phyloP scores from a whole-genome alignment of 495 filamentous ascomycete species.

The Durotheca rogersii region DNA sequence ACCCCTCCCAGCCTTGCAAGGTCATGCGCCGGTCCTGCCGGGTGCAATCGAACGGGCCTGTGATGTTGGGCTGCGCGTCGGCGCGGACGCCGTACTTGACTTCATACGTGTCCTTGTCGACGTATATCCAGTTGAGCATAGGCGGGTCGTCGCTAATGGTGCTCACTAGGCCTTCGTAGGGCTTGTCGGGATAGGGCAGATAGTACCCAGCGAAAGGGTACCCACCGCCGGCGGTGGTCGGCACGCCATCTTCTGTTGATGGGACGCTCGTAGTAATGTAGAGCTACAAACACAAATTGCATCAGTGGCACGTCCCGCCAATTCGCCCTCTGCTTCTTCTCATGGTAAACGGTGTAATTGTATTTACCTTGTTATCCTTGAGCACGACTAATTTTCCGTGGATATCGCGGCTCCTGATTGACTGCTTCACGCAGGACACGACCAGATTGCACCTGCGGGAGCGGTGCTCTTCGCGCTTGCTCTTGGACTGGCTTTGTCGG shows the following conservation, averaged over 20 bases:
- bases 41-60: slow-evolving; percentile 59
- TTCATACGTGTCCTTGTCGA: slow-evolving; percentile 57
- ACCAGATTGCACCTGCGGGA: slow-evolving; percentile 47
- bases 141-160: slow-evolving; percentile 59
- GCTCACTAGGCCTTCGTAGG: slow-evolving; percentile 58
- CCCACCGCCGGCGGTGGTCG: slow-evolving; percentile 18
- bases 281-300: slow-evolving; percentile 15
- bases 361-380: slow-evolving; percentile 42
- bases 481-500: slow-evolving; percentile 47
- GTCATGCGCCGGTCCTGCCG: slow-evolving; percentile 56
- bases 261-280: slow-evolving; percentile 35
- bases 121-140: slow-evolving; percentile 64
- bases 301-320: slow-evolving; percentile 13
- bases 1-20: slow-evolving; percentile 51
- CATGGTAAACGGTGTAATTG: no score
- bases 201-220: slow-evolving; percentile 60
- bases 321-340: background rate
- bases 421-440: slow-evolving; percentile 40
- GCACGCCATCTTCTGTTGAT: slow-evolving; percentile 18
- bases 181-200: slow-evolving; percentile 58
- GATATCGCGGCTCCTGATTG: slow-evolving; percentile 37
- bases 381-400: slow-evolving; percentile 44
- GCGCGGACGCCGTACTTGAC: slow-evolving; percentile 55
- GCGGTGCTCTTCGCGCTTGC: slow-evolving; percentile 46
- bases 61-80: slow-evolving; percentile 50